Base-by-base conservation (phyloP, 2,329 filamentous ascomycete species). In the Cercospora canescens region DNA sequence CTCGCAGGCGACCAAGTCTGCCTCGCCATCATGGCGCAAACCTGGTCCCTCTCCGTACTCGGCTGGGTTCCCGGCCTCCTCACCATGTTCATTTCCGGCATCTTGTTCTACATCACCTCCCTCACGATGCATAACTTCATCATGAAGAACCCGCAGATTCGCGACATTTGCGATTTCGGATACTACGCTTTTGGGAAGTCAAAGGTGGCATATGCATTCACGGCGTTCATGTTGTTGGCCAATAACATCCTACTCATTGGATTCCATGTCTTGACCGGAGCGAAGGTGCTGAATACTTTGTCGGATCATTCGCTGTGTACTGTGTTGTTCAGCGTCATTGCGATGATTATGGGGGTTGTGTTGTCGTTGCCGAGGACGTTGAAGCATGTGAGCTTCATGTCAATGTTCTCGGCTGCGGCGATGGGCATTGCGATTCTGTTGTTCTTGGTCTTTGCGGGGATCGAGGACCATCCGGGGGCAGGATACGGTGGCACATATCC, bases 71-170 rank as follows among this genome's bases (percentile, higher is more conserved):
- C 81, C 2, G 80, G 81, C 6, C 79, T 83, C 45, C 79, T 83
- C 64, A 82, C 80, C 37, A 84, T 83, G 81, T 66, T 84, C 12
- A 69, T 79, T 6, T 79, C 80, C 11, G 81, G 81, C 30, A 68
- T 79, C 4, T 71, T 84, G 3, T 84, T 84, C 76, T 84, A 79
- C 79, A 80, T 83, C 63, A 84, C 82, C 11, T 82, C 80, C 11
- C 79, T 84, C 32, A 84, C 82, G 21, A 84, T 85, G 81, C 81
- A 83, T 75, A 80, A 81, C 62, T 85, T 78, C 71, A 84, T 84
- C 74, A 84, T 85, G 82, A 83, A 83, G 67, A 68, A 84, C 63
- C 82, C 82, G 11, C 79, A 83, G 37, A 84, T 85, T 72, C 80
- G 70, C 60, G 80, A 84, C 70, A 84, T 84, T 67, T 84, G 82